Conservation (phyloP, 164 flowering plant species). For the grape (Vitis vinifera) region ASM3070453v1 NC_081815.1:647501-648000, state of each 20-base stretch:
- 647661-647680: background rate
- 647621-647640: slow-evolving; percentile 16
- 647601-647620: slow-evolving; percentile 65
- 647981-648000: no score
- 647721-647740: slow-evolving; percentile 12
- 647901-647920: slow-evolving; percentile 29
- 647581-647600: slow-evolving; percentile 52
- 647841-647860: slow-evolving; percentile 17
- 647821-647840: slow-evolving; percentile 39
- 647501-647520: slow-evolving; percentile 78
- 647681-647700: slow-evolving; percentile 28
- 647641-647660: slow-evolving; percentile 1
- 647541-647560: slow-evolving; percentile 71
- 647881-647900: slow-evolving; percentile 29
- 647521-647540: slow-evolving; percentile 67
- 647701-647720: slow-evolving; percentile 22
- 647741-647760: slow-evolving; percentile 22
- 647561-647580: slow-evolving; percentile 41
- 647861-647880: slow-evolving; percentile 16
- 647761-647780: slow-evolving; percentile 16
- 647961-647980: no score
- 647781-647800: slow-evolving; percentile 21
- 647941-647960: no score
- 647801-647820: slow-evolving; percentile 38
- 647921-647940: slow-evolving; percentile 53